Evolutionary conservation across 2,329 filamentous ascomycete genomes (phyloP), one percentile per base, ranked within the genome.

Genomic region (Clonostachys byssicola): DNA sequence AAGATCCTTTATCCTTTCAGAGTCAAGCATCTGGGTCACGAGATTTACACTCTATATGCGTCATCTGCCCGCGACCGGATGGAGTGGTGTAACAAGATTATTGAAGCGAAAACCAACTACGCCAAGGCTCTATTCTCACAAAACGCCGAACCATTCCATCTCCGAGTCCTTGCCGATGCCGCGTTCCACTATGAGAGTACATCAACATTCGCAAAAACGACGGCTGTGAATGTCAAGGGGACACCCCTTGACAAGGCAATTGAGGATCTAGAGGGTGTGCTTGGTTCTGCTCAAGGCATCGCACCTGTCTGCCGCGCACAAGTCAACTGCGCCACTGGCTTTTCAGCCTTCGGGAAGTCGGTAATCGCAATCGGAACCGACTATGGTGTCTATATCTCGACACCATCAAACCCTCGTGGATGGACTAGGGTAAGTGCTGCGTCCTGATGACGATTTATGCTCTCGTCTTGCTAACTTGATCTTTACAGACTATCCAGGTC

Each of bases 341-440:
- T 99, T 66, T 85, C 83, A 30, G 87, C 88, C 1, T 88, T 85
- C 60, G 89, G 89, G 30, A 92, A 87, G 63, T 81, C 88, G 42
- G 89, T 96, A 78, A 86, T 96, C 56, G 94, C 92, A 12, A 88
- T 99, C 48, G 94, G 95, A 40, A 99, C 94, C 2, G 94, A 99
- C 61, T 92, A 88, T 64, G 94, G 94, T 34, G 89, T 99, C 5
- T 99, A 84, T 62, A 87, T 95, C 43, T 88, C 92, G 5, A 90
- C 96, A 55, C 85, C 89, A 45, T 84, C 87, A 45, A 92, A 97
- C 61, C 90, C 94, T 49, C 83, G 95, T 59, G 91, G 90, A 12
- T 99, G 94, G 94, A 81, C 76, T 50, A 87, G 89, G 73, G 91
- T 95, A 75, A 74, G 82, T 72, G 14, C 44, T 41, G 14, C 34